Percentiles rank a stretch among this genome's conserved stretches.
Conservation (phyloP, 139 green algal genomes). For the Chlamydomonas urium region DNA sequence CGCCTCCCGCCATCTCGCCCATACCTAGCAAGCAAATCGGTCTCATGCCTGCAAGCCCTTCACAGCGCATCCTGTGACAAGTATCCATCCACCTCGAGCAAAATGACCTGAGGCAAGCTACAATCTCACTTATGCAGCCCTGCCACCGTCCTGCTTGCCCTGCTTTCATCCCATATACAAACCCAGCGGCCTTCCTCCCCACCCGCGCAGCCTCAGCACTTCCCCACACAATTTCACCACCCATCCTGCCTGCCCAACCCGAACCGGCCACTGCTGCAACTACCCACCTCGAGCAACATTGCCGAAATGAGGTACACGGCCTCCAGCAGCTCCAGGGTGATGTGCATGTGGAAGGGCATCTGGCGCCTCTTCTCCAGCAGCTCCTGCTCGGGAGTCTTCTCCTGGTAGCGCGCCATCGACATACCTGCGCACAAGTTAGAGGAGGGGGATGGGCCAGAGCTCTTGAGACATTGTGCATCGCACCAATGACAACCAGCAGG, state of each 20-base stretch:
- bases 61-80: too few relatives aligned
- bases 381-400: slow-evolving; percentile 93
- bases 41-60: too few relatives aligned
- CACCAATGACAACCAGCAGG: too few relatives aligned
- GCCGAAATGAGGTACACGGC: slow-evolving; percentile 83
- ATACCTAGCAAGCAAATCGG: too few relatives aligned
- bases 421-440: slow-evolving; percentile 75
- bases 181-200: not conserved
- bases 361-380: slow-evolving; percentile 89
- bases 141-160: too few relatives aligned
- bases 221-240: not conserved
- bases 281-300: slow-evolving; percentile 97
- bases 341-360: slow-evolving; percentile 99
- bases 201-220: not conserved
- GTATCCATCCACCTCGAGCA: too few relatives aligned
- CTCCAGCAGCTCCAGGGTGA: slow-evolving; percentile 95
- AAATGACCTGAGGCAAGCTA: too few relatives aligned
- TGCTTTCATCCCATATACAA: not conserved
- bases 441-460: too few relatives aligned
- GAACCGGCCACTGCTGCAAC: slow-evolving; percentile 27
- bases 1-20: too few relatives aligned
- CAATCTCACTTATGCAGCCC: too few relatives aligned
- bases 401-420: slow-evolving; percentile 64
- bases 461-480: too few relatives aligned
- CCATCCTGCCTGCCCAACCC: not conserved